Evolutionary conservation across 176 grass and related monocot species (phyloP), one percentile per base, ranked within the genome.

Genomic region (Avena sativa): DNA sequence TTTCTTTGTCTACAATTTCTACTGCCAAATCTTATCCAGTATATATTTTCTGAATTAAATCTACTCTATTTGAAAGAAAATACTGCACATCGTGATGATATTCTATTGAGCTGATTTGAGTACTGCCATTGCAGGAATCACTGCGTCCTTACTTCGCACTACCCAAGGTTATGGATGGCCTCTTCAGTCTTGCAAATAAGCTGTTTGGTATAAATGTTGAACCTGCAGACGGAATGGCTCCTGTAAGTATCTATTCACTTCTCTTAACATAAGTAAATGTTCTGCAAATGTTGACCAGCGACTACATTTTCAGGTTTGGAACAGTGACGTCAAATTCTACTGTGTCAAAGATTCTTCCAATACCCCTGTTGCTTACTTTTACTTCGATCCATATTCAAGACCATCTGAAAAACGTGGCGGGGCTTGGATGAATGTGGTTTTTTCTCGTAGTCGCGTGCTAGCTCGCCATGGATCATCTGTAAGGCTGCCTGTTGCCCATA

Each of bases 401-500:
- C 97, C 97, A 88, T 89, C 97, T 83, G 97, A 98, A 85, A 98
- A 98, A 66, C 93, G 94, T 52, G 97, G 87, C 23, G 97, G 97
- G 60, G 97, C 97, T 80, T 98, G 97, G 97, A 98, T 98, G 97
- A 85, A 94, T 79, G 97, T 96, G 71, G 97, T 98, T 43, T 91
- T 98, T 65, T 91, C 92, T 94, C 92, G 97, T 74, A 98, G 97
- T 57, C 80, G 86, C 9, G 86, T 96, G 38, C 90, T 98, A 76
- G 94, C 97, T 66, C 88, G 85, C 81, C 82, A 86, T 88, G 97
- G 94, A 75, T 81, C 65, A 1, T 61, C 97, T 85, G 87, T 91
- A 81, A 91, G 97, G 79, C 89, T 98, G 40, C 97, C 97, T 78
- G 86, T 98, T 85, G 97, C 97, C 55, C 97, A 98, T 85, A 88